Evolutionary conservation across 2,329 filamentous ascomycete genomes (phyloP).

Genomic region (Chaetothyriales sp.): DNA sequence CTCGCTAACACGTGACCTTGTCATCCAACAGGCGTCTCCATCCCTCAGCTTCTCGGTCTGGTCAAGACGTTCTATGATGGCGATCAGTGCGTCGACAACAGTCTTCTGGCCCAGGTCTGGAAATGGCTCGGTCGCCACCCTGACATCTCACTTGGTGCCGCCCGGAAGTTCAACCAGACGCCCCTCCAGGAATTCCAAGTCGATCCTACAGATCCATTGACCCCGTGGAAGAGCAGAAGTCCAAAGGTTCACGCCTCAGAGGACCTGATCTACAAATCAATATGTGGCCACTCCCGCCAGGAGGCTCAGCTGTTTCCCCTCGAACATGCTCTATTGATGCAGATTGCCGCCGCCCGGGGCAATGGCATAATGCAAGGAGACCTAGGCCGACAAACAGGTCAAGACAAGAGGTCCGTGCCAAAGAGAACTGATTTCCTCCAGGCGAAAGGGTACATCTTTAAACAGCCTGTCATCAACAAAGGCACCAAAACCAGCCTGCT

Average conservation of each 20-base stretch:
- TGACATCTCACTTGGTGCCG: slow-evolving; percentile 37
- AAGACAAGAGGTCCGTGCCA: slow-evolving; percentile 51
- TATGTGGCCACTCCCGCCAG: slow-evolving; percentile 46
- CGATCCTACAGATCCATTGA: slow-evolving; percentile 1
- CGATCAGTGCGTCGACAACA: slow-evolving; percentile 28
- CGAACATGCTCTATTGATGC: slow-evolving; percentile 42
- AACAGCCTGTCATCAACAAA: slow-evolving; percentile 34
- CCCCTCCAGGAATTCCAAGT: slow-evolving; percentile 28
- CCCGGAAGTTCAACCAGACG: slow-evolving; percentile 27
- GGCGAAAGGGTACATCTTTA: slow-evolving; percentile 46
- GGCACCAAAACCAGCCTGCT: slow-evolving; percentile 42
- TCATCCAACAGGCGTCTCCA: neutral
- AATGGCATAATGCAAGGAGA: slow-evolving; percentile 44
- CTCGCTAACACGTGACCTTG: slow-evolving; percentile 2
- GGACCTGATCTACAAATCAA: slow-evolving; percentile 43
- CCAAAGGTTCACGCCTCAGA: slow-evolving; percentile 36
- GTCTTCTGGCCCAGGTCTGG: slow-evolving; percentile 41
- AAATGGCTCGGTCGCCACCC: slow-evolving; percentile 40
- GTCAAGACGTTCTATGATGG: neutral
- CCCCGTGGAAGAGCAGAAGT: slow-evolving; percentile 1
- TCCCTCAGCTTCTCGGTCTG: neutral
- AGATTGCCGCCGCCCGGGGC: slow-evolving; percentile 41
- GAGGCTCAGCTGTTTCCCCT: slow-evolving; percentile 36
- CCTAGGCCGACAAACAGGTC: slow-evolving; percentile 38
- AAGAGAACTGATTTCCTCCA: slow-evolving; percentile 43